A percentile compares a stretch with the other conserved stretches of the same genome.
Evolutionary conservation across 1,139 yeast genomes (phyloP).

Genomic region (Lodderomyces theae): DNA sequence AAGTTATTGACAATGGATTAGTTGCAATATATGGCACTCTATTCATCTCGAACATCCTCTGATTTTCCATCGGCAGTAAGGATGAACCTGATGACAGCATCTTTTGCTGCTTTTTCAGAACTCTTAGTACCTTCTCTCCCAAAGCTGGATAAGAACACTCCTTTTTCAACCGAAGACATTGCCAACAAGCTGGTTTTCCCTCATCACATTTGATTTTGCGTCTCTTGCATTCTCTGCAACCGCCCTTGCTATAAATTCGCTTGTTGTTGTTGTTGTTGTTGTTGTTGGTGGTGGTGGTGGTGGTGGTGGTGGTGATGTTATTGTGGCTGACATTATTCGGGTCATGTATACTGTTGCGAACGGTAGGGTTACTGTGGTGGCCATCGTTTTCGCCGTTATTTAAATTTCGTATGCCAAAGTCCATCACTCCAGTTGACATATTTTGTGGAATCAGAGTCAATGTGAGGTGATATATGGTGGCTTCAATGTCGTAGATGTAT

Average conservation of each 20-base stretch:
- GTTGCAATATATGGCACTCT: background rate
- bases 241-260: constrained; percentile 32
- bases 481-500: background rate
- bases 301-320: too few relatives aligned
- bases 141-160: constrained; percentile 32
- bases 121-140: constrained; percentile 33
- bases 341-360: too few relatives aligned
- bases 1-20: background rate
- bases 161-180: constrained; percentile 34
- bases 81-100: constrained; percentile 6
- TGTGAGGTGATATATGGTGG: background rate
- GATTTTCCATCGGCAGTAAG: constrained; percentile 3
- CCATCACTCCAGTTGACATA: constrained; percentile 10
- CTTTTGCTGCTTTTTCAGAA: constrained; percentile 20
- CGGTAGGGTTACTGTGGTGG: background rate
- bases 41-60: background rate
- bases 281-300: background rate
- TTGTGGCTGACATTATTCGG: background rate
- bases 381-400: constrained; percentile 3
- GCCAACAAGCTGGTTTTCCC: constrained; percentile 54
- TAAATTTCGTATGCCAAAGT: constrained; percentile 8
- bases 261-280: constrained; percentile 9
- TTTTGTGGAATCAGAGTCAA: background rate
- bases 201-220: constrained; percentile 56
- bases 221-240: constrained; percentile 42